Conservation (phyloP, 768 basidiomycete genomes). For the Pisolithus orientalis region DNA sequence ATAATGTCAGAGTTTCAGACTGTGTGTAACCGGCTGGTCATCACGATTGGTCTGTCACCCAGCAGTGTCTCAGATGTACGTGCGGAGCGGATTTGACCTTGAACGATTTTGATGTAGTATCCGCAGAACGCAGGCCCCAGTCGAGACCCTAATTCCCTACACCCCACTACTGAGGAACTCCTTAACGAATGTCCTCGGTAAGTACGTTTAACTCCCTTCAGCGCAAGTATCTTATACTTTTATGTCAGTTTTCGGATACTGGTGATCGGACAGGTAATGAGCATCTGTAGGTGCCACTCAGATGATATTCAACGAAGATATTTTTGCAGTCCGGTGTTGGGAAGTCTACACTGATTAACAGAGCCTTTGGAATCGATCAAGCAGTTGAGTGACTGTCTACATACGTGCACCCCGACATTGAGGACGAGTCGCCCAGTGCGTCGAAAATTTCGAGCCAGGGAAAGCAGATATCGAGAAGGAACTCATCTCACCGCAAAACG, state of each 20-base stretch:
- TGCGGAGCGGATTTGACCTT: no score
- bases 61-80: no score
- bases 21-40: no score
- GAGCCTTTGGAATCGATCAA: background rate
- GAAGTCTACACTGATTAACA: slow-evolving; percentile 2
- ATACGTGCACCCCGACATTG: background rate
- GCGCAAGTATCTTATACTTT: background rate
- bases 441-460: background rate
- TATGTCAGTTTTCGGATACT: slow-evolving; percentile 4
- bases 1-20: no score
- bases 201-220: background rate
- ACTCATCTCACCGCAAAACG: slow-evolving; percentile 9
- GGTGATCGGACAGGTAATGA: slow-evolving; percentile 4
- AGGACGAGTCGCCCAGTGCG: background rate
- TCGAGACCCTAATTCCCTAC: background rate
- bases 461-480: slow-evolving; percentile 8
- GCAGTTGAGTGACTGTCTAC: background rate
- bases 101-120: no score
- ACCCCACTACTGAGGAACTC: background rate
- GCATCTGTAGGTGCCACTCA: background rate
- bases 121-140: no score
- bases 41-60: no score
- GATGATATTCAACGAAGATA: background rate
- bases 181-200: background rate
- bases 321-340: slow-evolving; percentile 1